These are phyloP conservation scores for Mitosporidium daphniae DNA, from an alignment of 371 early-diverging fungal species.

Conservation along the genomic window DNA sequence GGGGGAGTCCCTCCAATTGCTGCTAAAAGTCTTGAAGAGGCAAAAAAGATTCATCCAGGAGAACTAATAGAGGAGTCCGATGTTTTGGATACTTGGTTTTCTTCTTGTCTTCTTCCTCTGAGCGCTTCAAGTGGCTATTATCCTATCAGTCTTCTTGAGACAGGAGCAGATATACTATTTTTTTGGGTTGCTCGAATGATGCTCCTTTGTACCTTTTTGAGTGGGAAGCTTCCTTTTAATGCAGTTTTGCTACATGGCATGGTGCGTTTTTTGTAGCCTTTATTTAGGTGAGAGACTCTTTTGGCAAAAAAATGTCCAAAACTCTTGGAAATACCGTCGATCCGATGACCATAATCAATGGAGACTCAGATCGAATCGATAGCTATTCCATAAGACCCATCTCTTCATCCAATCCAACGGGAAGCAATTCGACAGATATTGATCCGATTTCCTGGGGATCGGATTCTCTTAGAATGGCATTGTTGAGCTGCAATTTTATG, in stretches of 20 bases:
- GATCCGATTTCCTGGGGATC: too few species aligned
- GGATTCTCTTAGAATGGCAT: too few species aligned
- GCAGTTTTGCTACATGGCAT: too few species aligned
- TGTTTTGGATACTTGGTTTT: slow-evolving; percentile 99
- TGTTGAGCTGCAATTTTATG: too few species aligned
- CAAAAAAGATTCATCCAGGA: slow-evolving; percentile 21
- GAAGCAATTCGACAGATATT: too few species aligned
- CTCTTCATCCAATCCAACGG: too few species aligned
- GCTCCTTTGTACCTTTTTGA: slow-evolving; percentile 77
- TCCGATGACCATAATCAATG: too few species aligned
- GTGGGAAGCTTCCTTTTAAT: slow-evolving; percentile 73
- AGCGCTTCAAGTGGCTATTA: slow-evolving; percentile 47
- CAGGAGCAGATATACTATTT: slow-evolving; percentile 96
- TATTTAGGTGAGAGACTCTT: slow-evolving; percentile 95
- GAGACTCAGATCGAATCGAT: too few species aligned
- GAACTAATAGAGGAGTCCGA: slow-evolving; percentile 33
- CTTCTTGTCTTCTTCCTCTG: slow-evolving; percentile 36
- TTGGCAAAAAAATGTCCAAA: slow-evolving; percentile 97
- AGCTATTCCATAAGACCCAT: too few species aligned
- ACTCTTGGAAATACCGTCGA: slow-evolving; percentile 94
- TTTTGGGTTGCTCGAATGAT: slow-evolving; percentile 99
- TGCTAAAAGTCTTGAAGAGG: slow-evolving; percentile 32
- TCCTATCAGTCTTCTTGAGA: slow-evolving; percentile 72
- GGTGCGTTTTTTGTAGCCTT: too few species aligned
- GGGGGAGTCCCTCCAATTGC: slow-evolving; percentile 60